Percentiles rank a stretch among this genome's conserved stretches.
These are phyloP conservation scores for Exophiala alcalophila DNA, from an alignment of 2,329 filamentous ascomycete species.

Conservation along the genomic window DNA sequence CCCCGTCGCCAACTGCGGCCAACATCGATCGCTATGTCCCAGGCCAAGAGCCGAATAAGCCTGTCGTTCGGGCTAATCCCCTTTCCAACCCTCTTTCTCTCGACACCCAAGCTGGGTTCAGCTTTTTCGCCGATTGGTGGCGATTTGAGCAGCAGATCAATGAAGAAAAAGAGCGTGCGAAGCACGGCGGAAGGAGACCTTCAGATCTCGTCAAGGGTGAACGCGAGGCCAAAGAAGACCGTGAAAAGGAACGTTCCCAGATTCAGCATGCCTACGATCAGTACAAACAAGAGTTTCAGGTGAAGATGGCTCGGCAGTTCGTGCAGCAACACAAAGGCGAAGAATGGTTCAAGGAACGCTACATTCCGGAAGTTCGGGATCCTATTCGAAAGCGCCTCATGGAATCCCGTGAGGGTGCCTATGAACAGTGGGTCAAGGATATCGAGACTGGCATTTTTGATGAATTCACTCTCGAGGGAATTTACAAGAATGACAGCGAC, in stretches of 20 bases:
- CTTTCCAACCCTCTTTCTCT: slow-evolving; percentile 61
- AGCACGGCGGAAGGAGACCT: slow-evolving; percentile 56
- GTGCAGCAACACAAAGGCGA: slow-evolving; percentile 90
- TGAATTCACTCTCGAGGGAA: slow-evolving; percentile 88
- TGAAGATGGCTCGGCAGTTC: slow-evolving; percentile 80
- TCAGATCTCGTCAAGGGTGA: slow-evolving; percentile 59
- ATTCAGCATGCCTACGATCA: slow-evolving; percentile 64
- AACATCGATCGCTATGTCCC: slow-evolving; percentile 66
- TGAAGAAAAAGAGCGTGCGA: slow-evolving; percentile 61
- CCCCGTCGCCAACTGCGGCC: slow-evolving; percentile 55
- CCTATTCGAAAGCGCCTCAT: slow-evolving; percentile 71
- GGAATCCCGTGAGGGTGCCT: slow-evolving; percentile 74
- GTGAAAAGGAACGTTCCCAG: slow-evolving; percentile 60
- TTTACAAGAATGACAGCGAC: slow-evolving; percentile 90
- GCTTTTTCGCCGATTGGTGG: slow-evolving; percentile 68
- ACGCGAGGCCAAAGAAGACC: slow-evolving; percentile 60
- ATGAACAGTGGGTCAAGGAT: slow-evolving; percentile 85
- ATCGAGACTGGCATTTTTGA: slow-evolving; percentile 83
- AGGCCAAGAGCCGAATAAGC: slow-evolving; percentile 56
- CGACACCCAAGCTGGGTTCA: slow-evolving; percentile 65
- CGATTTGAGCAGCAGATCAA: slow-evolving; percentile 61
- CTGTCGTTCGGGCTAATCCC: slow-evolving; percentile 54
- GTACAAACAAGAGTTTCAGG: slow-evolving; percentile 64
- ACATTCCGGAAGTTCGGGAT: slow-evolving; percentile 77
- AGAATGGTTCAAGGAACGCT: slow-evolving; percentile 97